Conservation (phyloP, 2,329 filamentous ascomycete species). For the Periconia sp. region DNA sequence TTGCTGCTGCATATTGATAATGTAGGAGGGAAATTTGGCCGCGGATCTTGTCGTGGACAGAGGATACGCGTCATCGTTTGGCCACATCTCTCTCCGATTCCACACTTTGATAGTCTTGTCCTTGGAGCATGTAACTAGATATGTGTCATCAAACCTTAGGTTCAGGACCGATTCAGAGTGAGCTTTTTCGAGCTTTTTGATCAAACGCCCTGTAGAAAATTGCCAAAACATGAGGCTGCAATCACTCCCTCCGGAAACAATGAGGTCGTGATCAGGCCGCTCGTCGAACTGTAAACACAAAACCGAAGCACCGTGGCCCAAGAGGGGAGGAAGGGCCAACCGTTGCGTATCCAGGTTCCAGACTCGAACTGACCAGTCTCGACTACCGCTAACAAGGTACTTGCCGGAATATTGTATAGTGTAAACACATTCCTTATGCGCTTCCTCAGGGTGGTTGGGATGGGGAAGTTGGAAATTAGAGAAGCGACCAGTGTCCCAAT, state of each 20-base stretch:
- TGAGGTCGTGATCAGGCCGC: conserved; percentile 82
- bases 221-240: conserved; percentile 89
- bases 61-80: conserved; percentile 48
- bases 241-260: conserved; percentile 96
- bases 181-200: conserved; percentile 77
- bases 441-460: conserved; percentile 77
- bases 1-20: conserved; percentile 57
- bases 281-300: conserved; percentile 95
- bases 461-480: conserved; percentile 91
- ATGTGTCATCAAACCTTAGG: conserved; percentile 87
- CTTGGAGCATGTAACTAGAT: conserved; percentile 95
- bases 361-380: conserved; percentile 84
- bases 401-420: conserved; percentile 87
- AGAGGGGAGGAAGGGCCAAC: conserved; percentile 74
- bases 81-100: conserved; percentile 67
- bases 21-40: conserved; percentile 59
- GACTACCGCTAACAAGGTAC: conserved; percentile 90
- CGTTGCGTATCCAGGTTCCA: conserved; percentile 88
- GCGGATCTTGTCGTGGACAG: conserved; percentile 48
- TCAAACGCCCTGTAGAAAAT: conserved; percentile 85
- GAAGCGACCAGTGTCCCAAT: conserved; percentile 85
- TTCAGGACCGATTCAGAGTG: conserved; percentile 93
- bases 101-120: conserved; percentile 97
- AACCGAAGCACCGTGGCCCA: conserved; percentile 83
- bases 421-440: conserved; percentile 92